phyloP scores from a whole-genome alignment of 495 filamentous ascomycete genomes.

The Durotheca rogersii region DNA sequence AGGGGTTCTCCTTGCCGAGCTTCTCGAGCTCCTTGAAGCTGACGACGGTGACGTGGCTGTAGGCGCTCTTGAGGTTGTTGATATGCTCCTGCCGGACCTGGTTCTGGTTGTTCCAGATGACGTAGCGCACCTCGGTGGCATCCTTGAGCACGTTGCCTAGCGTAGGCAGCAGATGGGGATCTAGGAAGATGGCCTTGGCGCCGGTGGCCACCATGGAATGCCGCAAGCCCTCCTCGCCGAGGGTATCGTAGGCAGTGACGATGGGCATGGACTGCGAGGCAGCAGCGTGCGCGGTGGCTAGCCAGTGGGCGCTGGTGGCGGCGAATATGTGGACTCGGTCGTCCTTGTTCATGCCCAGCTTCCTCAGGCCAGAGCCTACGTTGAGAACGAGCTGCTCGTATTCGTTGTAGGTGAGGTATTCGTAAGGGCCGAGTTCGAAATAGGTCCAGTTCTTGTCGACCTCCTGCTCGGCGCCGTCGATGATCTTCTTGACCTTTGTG shows the following conservation, averaged over 20 bases:
- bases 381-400: constrained; percentile 76
- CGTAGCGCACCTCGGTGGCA: constrained; percentile 71
- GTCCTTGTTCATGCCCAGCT: constrained; percentile 71
- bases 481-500: constrained; percentile 95
- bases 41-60: constrained; percentile 67
- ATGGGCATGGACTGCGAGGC: constrained; percentile 92
- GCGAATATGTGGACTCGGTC: constrained; percentile 87
- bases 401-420: constrained; percentile 83
- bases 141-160: constrained; percentile 79
- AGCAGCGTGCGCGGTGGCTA: constrained; percentile 69
- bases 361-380: constrained; percentile 74
- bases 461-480: constrained; percentile 85
- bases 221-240: constrained; percentile 88
- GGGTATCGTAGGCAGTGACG: constrained; percentile 96
- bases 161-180: constrained; percentile 78
- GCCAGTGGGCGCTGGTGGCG: constrained; percentile 81
- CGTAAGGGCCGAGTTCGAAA: constrained; percentile 88
- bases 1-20: constrained; percentile 77
- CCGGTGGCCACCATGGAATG: constrained; percentile 88
- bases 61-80: constrained; percentile 72
- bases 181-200: constrained; percentile 86
- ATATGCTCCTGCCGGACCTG: constrained; percentile 76
- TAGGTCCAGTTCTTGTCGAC: constrained; percentile 96
- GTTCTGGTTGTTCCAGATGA: constrained; percentile 86
- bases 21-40: constrained; percentile 85